phyloP scores from a whole-genome alignment of 2,329 filamentous ascomycete genomes.

The Colletotrichum tropicicola region DNA sequence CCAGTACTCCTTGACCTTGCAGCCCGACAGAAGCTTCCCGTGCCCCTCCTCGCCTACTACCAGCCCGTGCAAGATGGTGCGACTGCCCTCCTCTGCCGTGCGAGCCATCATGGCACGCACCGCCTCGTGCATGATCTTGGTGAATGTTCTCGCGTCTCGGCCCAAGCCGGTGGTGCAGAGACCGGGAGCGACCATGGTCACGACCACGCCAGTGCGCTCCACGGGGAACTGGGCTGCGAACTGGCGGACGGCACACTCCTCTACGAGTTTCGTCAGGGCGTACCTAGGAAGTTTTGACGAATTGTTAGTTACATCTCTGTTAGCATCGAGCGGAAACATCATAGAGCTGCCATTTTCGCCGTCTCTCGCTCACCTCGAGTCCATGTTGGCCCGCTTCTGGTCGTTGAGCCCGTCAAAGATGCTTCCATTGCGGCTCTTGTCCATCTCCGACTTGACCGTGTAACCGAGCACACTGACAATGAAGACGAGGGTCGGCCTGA shows the following conservation, averaged over 20 bases:
- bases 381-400: slow-evolving; percentile 12
- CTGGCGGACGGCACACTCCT: slow-evolving; percentile 36
- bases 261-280: slow-evolving; percentile 38
- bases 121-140: neutral
- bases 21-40: slow-evolving; percentile 36
- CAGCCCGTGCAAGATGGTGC: slow-evolving; percentile 37
- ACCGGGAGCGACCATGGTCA: slow-evolving; percentile 43
- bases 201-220: slow-evolving; percentile 38
- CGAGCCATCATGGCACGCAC: slow-evolving; percentile 24
- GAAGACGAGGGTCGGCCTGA: slow-evolving; percentile 36
- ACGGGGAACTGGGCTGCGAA: slow-evolving; percentile 37
- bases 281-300: no score
- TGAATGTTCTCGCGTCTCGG: slow-evolving; percentile 1
- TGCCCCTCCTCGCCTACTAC: slow-evolving; percentile 37
- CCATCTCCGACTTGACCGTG: slow-evolving; percentile 29
- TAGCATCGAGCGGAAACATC: no score
- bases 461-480: slow-evolving; percentile 27
- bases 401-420: slow-evolving; percentile 43
- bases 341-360: no score
- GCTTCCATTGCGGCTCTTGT: slow-evolving; percentile 24
- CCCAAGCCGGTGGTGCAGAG: slow-evolving; percentile 38
- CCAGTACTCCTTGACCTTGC: slow-evolving; percentile 37
- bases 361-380: no score
- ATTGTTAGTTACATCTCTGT: no score
- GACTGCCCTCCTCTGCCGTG: slow-evolving; percentile 38